A percentile compares a stretch with the other conserved stretches of the same genome.
Evolutionary conservation across 1,284 basidiomycete species (phyloP).

Genomic region (Naganishia albida): DNA sequence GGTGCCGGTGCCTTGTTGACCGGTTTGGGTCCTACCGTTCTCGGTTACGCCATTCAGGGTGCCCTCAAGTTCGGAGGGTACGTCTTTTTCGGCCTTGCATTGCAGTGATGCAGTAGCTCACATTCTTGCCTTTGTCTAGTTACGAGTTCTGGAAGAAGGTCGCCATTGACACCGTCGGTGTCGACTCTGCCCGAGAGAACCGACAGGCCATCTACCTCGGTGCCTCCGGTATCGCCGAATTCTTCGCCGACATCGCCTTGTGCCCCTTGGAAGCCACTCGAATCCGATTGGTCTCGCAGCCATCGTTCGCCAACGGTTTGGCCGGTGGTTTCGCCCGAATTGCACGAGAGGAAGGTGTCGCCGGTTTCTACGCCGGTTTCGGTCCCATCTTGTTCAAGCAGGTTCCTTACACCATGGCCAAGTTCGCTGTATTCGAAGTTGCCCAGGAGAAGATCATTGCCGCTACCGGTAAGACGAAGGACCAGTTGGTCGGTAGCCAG

Average conservation of each 20-base stretch:
- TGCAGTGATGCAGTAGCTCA: not conserved
- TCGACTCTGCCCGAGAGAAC: conserved; percentile 81
- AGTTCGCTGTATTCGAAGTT: conserved; percentile 59
- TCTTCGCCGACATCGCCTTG: conserved; percentile 82
- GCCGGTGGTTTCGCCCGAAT: conserved; percentile 60
- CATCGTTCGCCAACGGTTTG: conserved; percentile 59
- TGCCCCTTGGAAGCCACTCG: conserved; percentile 61
- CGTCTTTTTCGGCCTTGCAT: conserved; percentile 23
- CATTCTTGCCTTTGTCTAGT: conserved; percentile 31
- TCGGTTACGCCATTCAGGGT: conserved; percentile 95
- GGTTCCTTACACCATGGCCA: conserved; percentile 60
- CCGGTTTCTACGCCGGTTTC: conserved; percentile 61
- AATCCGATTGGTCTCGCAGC: conserved; percentile 62
- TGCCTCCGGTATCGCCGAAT: conserved; percentile 88
- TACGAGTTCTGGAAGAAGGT: conserved; percentile 94
- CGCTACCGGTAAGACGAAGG: conserved; percentile 57
- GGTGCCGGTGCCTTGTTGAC: conserved; percentile 86
- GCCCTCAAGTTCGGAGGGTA: conserved; percentile 91
- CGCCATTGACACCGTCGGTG: conserved; percentile 80
- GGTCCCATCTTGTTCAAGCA: conserved; percentile 63
- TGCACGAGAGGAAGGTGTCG: conserved; percentile 57
- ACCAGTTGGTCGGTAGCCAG: conserved; percentile 52
- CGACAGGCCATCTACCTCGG: conserved; percentile 93
- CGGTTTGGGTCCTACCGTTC: conserved; percentile 84
- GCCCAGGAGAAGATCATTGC: conserved; percentile 57